Evolutionary conservation across 2,329 filamentous ascomycete genomes (phyloP).

Genomic region (Dothiorella sarmentorum): DNA sequence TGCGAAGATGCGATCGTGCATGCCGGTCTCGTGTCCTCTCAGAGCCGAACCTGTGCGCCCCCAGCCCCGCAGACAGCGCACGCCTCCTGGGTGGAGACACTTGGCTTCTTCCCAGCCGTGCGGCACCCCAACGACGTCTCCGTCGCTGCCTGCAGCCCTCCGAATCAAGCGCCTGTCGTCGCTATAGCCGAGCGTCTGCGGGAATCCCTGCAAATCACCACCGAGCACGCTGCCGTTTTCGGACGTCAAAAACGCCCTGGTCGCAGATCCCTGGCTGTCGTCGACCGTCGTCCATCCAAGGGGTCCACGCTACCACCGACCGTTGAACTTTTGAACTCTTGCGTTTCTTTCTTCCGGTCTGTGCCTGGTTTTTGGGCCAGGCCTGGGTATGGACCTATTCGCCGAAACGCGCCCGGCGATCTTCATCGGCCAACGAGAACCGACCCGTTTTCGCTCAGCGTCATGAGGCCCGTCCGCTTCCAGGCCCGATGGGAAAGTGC

Average conservation of each 20-base stretch:
- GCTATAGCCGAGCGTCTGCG: neutral
- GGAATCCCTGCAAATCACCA: neutral
- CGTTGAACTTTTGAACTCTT: neutral
- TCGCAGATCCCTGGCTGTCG: too few species aligned
- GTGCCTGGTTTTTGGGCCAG: too few species aligned
- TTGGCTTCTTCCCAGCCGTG: neutral
- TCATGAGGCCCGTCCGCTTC: neutral
- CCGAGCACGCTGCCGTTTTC: neutral
- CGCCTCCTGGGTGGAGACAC: neutral
- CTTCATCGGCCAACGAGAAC: slow-evolving; percentile 3
- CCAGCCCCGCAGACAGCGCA: slow-evolving; percentile 9
- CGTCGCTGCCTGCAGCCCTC: neutral
- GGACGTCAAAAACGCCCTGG: too few species aligned
- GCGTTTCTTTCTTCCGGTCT: too few species aligned
- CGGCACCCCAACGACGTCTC: neutral
- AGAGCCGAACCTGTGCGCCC: slow-evolving; percentile 4
- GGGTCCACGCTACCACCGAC: neutral
- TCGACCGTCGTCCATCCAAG: too few species aligned
- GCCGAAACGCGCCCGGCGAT: slow-evolving; percentile 10
- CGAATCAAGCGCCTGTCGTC: neutral
- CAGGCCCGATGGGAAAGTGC: slow-evolving; percentile 1
- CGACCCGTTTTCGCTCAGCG: neutral
- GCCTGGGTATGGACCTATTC: too few species aligned
- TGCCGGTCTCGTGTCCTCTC: neutral
- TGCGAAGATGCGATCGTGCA: slow-evolving; percentile 12